Evolutionary conservation across 2,329 filamentous ascomycete species (phyloP).

Genomic region (Diaporthe velutina): DNA sequence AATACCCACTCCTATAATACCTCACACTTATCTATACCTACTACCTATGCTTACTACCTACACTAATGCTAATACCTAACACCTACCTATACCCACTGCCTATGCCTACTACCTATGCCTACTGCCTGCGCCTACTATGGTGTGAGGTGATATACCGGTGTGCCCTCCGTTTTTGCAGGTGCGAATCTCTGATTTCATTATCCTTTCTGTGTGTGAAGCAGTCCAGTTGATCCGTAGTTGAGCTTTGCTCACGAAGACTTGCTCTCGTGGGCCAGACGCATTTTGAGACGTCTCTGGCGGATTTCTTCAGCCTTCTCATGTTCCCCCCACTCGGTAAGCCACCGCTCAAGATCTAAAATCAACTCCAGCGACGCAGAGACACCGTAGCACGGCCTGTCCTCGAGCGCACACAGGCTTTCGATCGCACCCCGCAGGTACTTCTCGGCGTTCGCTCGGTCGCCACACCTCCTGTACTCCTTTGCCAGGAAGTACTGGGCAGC

Average conservation of each 20-base stretch:
- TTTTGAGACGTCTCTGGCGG: not conserved
- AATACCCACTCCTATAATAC: too few relatives aligned
- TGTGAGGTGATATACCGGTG: too few relatives aligned
- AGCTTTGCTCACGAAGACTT: not conserved
- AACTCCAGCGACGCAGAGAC: constrained; percentile 1
- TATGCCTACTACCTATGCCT: too few relatives aligned
- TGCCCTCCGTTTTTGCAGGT: too few relatives aligned
- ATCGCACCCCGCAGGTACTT: not conserved
- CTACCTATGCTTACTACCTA: too few relatives aligned
- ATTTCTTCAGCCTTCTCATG: not conserved
- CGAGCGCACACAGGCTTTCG: not conserved
- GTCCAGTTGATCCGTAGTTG: too few relatives aligned
- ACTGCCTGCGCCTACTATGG: too few relatives aligned
- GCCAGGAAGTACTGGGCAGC: constrained; percentile 11
- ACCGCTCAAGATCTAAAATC: constrained; percentile 4
- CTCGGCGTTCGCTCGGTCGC: not conserved
- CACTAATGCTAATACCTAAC: too few relatives aligned
- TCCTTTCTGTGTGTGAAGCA: too few relatives aligned
- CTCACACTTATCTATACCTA: too few relatives aligned
- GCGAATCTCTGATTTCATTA: too few relatives aligned
- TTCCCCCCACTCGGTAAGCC: constrained; percentile 4
- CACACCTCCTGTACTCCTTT: not conserved
- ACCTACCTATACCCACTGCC: too few relatives aligned
- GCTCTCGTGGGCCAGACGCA: not conserved
- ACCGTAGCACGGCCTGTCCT: constrained; percentile 5